Conservation (phyloP, 805 yeast genomes). For the Saccharomycopsis sp. region DNA sequence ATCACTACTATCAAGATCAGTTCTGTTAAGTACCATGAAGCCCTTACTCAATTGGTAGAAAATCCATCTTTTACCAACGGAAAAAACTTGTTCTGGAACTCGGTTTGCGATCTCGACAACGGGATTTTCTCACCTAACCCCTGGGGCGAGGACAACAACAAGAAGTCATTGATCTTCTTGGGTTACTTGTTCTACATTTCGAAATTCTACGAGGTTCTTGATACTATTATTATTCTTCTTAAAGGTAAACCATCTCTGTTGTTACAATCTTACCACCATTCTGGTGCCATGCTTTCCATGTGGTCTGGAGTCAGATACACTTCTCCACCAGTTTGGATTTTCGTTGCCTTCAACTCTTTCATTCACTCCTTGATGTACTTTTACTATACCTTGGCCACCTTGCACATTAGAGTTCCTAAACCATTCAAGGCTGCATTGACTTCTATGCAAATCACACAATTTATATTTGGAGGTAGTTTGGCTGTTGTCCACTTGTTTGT, state of each 20-base stretch:
- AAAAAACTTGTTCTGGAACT: slow-evolving; percentile 46
- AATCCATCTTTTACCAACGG: slow-evolving; percentile 24
- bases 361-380: slow-evolving; percentile 71
- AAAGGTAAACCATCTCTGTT: slow-evolving; percentile 63
- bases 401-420: slow-evolving; percentile 51
- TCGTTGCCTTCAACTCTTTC: slow-evolving; percentile 73
- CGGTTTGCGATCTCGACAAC: slow-evolving; percentile 52
- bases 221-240: slow-evolving; percentile 57
- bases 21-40: slow-evolving; percentile 27
- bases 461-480: slow-evolving; percentile 59
- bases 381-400: slow-evolving; percentile 55
- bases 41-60: slow-evolving; percentile 22
- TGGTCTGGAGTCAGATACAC: slow-evolving; percentile 69
- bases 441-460: slow-evolving; percentile 62
- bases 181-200: slow-evolving; percentile 65
- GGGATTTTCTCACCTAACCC: slow-evolving; percentile 43
- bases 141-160: slow-evolving; percentile 18
- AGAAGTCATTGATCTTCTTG: slow-evolving; percentile 44
- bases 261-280: slow-evolving; percentile 68
- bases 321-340: slow-evolving; percentile 75
- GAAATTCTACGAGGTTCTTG: slow-evolving; percentile 66
- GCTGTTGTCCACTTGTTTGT: slow-evolving; percentile 62
- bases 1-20: slow-evolving; percentile 41
- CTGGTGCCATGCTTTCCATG: slow-evolving; percentile 78
- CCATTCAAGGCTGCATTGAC: slow-evolving; percentile 54